These are phyloP conservation scores for Aspergillus bombycis DNA, from an alignment of 2,329 filamentous ascomycete genomes.

Conservation along the genomic window DNA sequence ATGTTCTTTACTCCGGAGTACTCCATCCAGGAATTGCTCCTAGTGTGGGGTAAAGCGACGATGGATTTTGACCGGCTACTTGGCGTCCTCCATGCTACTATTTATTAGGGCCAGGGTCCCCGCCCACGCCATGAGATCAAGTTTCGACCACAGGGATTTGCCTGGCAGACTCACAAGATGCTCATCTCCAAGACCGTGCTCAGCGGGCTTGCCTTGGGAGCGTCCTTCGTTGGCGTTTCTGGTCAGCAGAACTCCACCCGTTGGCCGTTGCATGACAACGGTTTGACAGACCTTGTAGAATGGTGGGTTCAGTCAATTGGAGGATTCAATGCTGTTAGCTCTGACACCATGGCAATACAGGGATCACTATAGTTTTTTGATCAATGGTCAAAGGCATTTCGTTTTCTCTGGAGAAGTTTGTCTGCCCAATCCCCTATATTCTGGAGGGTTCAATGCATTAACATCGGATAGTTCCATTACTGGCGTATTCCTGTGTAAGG, in stretches of 20 bases:
- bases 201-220: neutral
- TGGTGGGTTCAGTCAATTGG: conserved; percentile 31
- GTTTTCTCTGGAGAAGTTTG: conserved; percentile 54
- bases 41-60: neutral
- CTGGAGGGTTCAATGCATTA: neutral
- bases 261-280: conserved; percentile 55
- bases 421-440: neutral
- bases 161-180: neutral
- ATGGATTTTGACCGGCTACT: neutral
- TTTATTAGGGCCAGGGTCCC: neutral
- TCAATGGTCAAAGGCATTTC: conserved; percentile 56
- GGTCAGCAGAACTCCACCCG: conserved; percentile 17
- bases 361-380: conserved; percentile 58
- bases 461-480: conserved; percentile 50
- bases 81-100: neutral
- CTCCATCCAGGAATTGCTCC: neutral
- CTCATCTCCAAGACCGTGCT: conserved; percentile 4
- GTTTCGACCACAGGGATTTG: neutral
- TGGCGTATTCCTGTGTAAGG: conserved; percentile 51
- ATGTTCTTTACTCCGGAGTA: too few species aligned
- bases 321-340: neutral
- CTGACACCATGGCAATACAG: neutral
- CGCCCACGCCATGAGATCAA: neutral
- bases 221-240: neutral
- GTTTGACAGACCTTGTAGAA: conserved; percentile 49